These are phyloP conservation scores for Gyromitra esculenta DNA, from an alignment of 2,329 filamentous ascomycete species.

Conservation along the genomic window DNA sequence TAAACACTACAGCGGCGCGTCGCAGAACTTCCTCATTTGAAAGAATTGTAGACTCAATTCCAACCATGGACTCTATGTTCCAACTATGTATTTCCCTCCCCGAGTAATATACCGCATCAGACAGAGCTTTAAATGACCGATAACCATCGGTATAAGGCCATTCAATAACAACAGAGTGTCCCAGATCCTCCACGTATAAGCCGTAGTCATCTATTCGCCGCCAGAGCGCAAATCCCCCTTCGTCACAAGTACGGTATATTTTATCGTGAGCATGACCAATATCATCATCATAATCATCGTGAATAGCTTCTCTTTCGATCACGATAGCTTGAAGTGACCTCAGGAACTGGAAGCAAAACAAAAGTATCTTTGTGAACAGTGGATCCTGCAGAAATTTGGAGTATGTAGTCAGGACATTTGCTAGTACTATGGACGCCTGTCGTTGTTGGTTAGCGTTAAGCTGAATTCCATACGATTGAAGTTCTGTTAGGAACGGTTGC, in stretches of 20 bases:
- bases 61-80: not conserved
- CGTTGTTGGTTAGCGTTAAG: not conserved
- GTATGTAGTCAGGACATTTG: not conserved
- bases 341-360: not conserved
- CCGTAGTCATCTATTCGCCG: conserved; percentile 1
- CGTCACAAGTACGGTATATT: not conserved
- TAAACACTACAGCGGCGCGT: not conserved
- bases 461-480: not conserved
- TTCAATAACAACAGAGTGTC: not conserved
- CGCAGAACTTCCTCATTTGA: not conserved
- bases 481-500: conserved; percentile 7
- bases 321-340: not conserved
- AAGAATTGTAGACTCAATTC: not conserved
- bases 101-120: not conserved
- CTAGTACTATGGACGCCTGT: not conserved
- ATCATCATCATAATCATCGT: not conserved
- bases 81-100: not conserved
- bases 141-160: conserved; percentile 3
- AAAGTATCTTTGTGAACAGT: not conserved
- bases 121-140: conserved; percentile 9
- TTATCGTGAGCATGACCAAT: not conserved
- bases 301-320: conserved; percentile 4
- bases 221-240: conserved; percentile 4
- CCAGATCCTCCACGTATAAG: not conserved
- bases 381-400: not conserved